Conservation (phyloP, 1,284 basidiomycete genomes). For the Vanrija humicola region DNA sequence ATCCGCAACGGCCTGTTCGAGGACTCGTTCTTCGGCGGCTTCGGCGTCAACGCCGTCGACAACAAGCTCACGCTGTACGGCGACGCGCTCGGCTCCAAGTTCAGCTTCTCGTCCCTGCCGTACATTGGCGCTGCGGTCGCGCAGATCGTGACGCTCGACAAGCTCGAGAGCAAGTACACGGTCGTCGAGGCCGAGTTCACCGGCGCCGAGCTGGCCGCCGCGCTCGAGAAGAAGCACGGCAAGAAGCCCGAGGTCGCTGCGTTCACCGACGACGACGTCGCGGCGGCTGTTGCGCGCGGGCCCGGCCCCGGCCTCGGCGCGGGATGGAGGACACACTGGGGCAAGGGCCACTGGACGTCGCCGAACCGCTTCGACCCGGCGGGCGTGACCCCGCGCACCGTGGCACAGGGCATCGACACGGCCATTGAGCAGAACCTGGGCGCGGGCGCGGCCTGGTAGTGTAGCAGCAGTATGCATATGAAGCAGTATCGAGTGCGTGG, state of each 20-base stretch:
- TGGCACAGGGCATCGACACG: not conserved
- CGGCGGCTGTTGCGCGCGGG: not conserved
- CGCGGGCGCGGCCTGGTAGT: too few species aligned
- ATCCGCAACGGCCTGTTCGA: slow-evolving; percentile 1
- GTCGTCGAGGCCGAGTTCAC: slow-evolving; percentile 8
- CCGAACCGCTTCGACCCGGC: slow-evolving; percentile 2
- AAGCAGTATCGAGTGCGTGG: too few species aligned
- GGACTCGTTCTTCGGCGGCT: not conserved
- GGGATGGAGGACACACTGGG: slow-evolving; percentile 11
- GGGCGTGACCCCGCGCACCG: not conserved
- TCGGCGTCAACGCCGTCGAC: not conserved
- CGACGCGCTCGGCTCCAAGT: not conserved
- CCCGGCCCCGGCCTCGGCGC: slow-evolving; percentile 2
- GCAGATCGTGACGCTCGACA: slow-evolving; percentile 1
- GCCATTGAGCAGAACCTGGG: too few species aligned
- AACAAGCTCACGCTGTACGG: not conserved
- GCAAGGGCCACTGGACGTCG: slow-evolving; percentile 1
- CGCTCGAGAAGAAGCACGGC: slow-evolving; percentile 5
- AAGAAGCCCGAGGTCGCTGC: not conserved
- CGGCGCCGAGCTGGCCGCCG: slow-evolving; percentile 3
- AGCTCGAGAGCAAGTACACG: not conserved
- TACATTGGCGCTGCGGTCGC: slow-evolving; percentile 5
- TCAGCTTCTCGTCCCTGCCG: slow-evolving; percentile 1
- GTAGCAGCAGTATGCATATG: too few species aligned
- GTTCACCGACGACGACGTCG: slow-evolving; percentile 1